phyloP scores from a whole-genome alignment of 83 land plant species.

The Picea mariana region DNA sequence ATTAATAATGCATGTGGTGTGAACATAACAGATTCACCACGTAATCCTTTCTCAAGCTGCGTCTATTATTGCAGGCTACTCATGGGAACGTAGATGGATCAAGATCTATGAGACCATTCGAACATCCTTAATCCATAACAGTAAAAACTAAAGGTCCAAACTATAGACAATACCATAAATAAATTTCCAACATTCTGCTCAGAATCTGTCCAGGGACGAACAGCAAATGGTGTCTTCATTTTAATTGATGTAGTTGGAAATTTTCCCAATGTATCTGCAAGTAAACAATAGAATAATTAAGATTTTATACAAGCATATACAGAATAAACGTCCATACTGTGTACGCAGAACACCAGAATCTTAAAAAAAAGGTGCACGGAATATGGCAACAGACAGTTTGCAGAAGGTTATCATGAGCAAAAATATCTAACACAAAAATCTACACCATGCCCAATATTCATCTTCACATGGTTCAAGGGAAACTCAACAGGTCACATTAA shows the following conservation, averaged over 20 bases:
- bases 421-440: no score
- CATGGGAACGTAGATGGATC: neutral
- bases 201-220: constrained; percentile 80
- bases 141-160: neutral
- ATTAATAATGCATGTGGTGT: neutral
- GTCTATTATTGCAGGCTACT: neutral
- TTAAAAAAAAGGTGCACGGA: no score
- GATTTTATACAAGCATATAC: neutral
- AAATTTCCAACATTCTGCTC: constrained; percentile 77
- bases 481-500: neutral
- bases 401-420: no score
- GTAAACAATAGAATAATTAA: constrained; percentile 2
- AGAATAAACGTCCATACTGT: no score
- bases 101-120: neutral
- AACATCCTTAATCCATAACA: neutral
- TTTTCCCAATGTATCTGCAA: constrained; percentile 39
- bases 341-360: no score
- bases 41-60: neutral
- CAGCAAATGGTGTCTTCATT: constrained; percentile 68
- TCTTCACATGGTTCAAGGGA: neutral
- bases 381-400: no score
- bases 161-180: constrained; percentile 61
- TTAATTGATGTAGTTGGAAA: constrained; percentile 75
- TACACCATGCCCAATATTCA: neutral
- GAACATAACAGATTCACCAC: neutral